Conservation (phyloP, 768 basidiomycete species). For the Leccinum arenicola region DNA sequence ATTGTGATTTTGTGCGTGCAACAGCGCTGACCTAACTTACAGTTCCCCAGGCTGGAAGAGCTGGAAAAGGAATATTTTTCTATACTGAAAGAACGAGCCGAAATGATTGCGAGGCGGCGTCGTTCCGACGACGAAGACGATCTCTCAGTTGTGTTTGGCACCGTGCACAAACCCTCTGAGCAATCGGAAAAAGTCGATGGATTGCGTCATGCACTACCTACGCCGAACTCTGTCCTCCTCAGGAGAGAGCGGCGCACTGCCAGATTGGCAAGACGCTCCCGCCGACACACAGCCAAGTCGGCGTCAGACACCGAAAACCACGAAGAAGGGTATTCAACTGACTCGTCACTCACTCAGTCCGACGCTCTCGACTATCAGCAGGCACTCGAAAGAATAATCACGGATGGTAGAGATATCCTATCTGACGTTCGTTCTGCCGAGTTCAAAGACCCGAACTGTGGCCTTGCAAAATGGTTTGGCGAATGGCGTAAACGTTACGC, state of each 20-base stretch:
- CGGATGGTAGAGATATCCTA: slow-evolving; percentile 56
- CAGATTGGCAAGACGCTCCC: slow-evolving; percentile 53
- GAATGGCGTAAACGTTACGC: slow-evolving; percentile 74
- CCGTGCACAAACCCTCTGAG: slow-evolving; percentile 34
- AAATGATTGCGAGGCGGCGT: slow-evolving; percentile 68
- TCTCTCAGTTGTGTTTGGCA: slow-evolving; percentile 64
- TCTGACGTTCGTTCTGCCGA: slow-evolving; percentile 83
- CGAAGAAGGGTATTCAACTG: slow-evolving; percentile 89
- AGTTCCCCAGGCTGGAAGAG: slow-evolving; percentile 79
- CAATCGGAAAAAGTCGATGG: slow-evolving; percentile 56
- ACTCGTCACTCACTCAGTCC: slow-evolving; percentile 62
- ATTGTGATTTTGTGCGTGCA: not conserved
- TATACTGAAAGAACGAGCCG: slow-evolving; percentile 68
- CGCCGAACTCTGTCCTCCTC: slow-evolving; percentile 42
- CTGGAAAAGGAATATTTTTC: slow-evolving; percentile 74
- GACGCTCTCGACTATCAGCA: slow-evolving; percentile 68
- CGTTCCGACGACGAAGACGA: slow-evolving; percentile 80
- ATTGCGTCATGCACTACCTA: slow-evolving; percentile 50
- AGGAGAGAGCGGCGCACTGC: slow-evolving; percentile 57
- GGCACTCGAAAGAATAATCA: slow-evolving; percentile 55
- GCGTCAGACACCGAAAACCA: slow-evolving; percentile 21
- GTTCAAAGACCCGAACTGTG: slow-evolving; percentile 76
- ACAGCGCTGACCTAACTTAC: not conserved
- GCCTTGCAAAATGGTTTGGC: slow-evolving; percentile 61
- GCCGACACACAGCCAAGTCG: slow-evolving; percentile 37